phyloP scores from a whole-genome alignment of 495 filamentous ascomycete genomes.

The Hyaloscypha hepaticicola region DNA sequence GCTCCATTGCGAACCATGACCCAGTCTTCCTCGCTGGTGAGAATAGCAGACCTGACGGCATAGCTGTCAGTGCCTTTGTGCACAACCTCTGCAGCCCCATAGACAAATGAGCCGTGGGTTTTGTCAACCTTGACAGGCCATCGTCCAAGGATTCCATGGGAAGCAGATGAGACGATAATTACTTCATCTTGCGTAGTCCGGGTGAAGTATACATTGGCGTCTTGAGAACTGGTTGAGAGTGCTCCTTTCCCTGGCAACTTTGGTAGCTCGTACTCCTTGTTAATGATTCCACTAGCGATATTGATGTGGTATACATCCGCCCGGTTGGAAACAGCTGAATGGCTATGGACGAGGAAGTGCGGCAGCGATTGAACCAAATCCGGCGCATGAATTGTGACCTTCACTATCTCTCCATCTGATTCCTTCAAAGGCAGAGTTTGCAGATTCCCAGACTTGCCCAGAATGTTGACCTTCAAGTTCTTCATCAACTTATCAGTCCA shows the following conservation, averaged over 20 bases:
- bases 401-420: conserved; percentile 55
- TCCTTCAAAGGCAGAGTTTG: conserved; percentile 48
- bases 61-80: conserved; percentile 60
- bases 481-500: conserved; percentile 74
- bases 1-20: conserved; percentile 80
- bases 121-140: conserved; percentile 57
- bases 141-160: conserved; percentile 69
- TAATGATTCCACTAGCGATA: conserved; percentile 58
- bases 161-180: conserved; percentile 70
- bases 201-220: conserved; percentile 85
- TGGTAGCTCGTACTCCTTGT: conserved; percentile 74
- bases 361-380: conserved; percentile 64
- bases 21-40: conserved; percentile 74
- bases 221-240: conserved; percentile 74
- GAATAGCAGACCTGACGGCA: conserved; percentile 73
- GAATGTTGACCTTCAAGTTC: conserved; percentile 73
- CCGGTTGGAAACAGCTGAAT: conserved; percentile 67
- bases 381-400: conserved; percentile 72
- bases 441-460: conserved; percentile 60
- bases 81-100: conserved; percentile 82
- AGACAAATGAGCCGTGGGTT: conserved; percentile 42
- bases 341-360: conserved; percentile 84
- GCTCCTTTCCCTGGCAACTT: conserved; percentile 64
- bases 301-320: conserved; percentile 87
- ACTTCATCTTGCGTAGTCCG: conserved; percentile 71